Percentiles rank a stretch among this genome's conserved stretches.
Evolutionary conservation across 257 asterid genomes (phyloP).

Genomic region (Paraleonurus japonicus): DNA sequence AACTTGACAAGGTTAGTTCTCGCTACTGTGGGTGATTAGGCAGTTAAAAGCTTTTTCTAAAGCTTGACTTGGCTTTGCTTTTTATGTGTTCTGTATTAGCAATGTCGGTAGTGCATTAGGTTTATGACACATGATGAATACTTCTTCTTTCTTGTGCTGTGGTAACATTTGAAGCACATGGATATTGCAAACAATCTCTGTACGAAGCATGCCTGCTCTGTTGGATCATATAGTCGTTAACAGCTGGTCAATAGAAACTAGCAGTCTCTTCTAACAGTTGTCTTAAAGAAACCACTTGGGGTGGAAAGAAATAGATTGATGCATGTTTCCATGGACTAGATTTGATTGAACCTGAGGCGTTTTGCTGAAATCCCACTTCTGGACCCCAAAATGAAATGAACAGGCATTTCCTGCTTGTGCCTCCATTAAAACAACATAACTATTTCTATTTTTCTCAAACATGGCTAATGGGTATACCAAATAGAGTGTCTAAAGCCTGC

Average conservation of each 20-base stretch:
- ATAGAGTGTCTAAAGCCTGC: background rate
- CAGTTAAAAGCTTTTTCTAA: background rate
- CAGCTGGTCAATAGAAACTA: background rate
- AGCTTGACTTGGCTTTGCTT: background rate
- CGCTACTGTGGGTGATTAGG: background rate
- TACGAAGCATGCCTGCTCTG: background rate
- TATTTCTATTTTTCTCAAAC: background rate
- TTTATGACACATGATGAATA: slow-evolving; percentile 1
- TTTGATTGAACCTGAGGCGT: background rate
- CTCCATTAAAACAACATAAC: background rate
- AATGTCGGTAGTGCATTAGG: background rate
- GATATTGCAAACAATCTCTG: background rate
- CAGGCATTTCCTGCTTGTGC: slow-evolving; percentile 3
- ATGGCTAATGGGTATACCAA: slow-evolving; percentile 2
- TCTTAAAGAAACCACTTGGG: background rate
- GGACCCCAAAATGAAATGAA: background rate
- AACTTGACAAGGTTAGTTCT: background rate
- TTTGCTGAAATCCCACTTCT: background rate
- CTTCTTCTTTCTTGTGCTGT: background rate
- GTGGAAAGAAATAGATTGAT: slow-evolving; percentile 3
- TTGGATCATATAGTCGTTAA: background rate
- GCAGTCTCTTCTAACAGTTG: background rate
- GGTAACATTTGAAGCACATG: background rate
- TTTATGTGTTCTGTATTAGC: background rate
- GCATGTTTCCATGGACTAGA: background rate